Evolutionary conservation across 495 filamentous ascomycete species (phyloP).

Genomic region (Daldinia caldariorum): DNA sequence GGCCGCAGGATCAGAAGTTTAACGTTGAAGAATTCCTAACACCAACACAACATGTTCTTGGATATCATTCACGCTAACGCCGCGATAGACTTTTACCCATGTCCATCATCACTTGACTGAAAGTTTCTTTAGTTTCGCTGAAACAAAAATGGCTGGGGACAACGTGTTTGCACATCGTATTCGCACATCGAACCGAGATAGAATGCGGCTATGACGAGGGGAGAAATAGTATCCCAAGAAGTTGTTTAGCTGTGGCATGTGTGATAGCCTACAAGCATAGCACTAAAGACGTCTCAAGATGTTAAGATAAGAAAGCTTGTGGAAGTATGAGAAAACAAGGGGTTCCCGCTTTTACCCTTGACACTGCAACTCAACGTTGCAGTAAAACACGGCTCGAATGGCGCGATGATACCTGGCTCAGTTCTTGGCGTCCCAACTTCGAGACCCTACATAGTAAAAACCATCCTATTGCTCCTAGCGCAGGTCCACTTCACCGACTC

Average conservation of each 20-base stretch:
- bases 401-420: constrained; percentile 15
- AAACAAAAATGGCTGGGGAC: constrained; percentile 14
- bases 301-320: constrained; percentile 36
- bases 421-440: constrained; percentile 36
- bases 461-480: constrained; percentile 10
- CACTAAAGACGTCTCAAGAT: constrained; percentile 11
- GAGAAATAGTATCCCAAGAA: background rate
- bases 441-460: constrained; percentile 16
- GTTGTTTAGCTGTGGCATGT: background rate
- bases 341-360: constrained; percentile 14
- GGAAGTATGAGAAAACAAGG: constrained; percentile 5
- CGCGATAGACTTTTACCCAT: no score
- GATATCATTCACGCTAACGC: background rate
- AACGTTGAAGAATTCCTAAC: background rate
- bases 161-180: background rate
- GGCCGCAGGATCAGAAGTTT: constrained; percentile 3
- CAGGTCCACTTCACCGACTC: constrained; percentile 21
- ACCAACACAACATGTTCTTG: background rate
- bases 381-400: constrained; percentile 32
- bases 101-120: constrained; percentile 8
- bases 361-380: constrained; percentile 31
- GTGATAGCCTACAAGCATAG: constrained; percentile 8
- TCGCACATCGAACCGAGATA: constrained; percentile 13
- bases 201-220: constrained; percentile 29
- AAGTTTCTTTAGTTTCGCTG: constrained; percentile 19